Base-by-base conservation (phyloP, 306 rosid genomes). In the Quercus variabilis region DNA sequence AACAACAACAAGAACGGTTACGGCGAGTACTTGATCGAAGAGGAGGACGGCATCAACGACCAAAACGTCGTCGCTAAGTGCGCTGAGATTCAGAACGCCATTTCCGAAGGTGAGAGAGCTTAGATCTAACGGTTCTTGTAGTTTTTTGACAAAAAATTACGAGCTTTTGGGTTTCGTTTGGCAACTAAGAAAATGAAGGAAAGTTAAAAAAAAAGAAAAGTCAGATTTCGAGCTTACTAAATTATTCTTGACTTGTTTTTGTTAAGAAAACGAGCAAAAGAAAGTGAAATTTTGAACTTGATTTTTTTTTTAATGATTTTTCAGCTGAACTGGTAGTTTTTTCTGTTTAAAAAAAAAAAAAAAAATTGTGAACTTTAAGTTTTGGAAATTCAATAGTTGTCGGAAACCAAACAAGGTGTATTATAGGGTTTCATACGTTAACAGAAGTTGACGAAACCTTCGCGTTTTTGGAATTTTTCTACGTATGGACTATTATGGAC, bases 31-130 rank as follows among this genome's bases (percentile, higher is more conserved):
- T 83, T 89, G 59, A 89, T 91, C 19, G 93, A 91, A 65, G 97
- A 91, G 69, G 97, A 91, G 41, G 97, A 91, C 58, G 97, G 93
- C 33, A 72, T 91, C 80, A 83, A 86, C 79, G 97, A 91, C 86
- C 89, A 89, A 33, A 85, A 82, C 78, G 93, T 91, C 58, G 90
- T 91, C 68, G 75, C 49, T 5, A 91, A 89, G 83, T 91, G 97
- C 59, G 97, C 97, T 7, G 97, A 91, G 10, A 91, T 91, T 64
- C 97, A 91, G 85, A 88, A 3, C 51, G 97, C 97, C 6, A 89
- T 91, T 55, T 89, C 97, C 33, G 97, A 91, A 86, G 97, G 97
- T 91, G 81, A 80, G 58, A 12, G 54, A 49, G 54, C 54, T 49
- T 12, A 79, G 72, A 78, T 49, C 57, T 71, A 76, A 38, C 21